Base-by-base conservation (phyloP, 495 filamentous ascomycete species). In the Alectoria sarmentosa region DNA sequence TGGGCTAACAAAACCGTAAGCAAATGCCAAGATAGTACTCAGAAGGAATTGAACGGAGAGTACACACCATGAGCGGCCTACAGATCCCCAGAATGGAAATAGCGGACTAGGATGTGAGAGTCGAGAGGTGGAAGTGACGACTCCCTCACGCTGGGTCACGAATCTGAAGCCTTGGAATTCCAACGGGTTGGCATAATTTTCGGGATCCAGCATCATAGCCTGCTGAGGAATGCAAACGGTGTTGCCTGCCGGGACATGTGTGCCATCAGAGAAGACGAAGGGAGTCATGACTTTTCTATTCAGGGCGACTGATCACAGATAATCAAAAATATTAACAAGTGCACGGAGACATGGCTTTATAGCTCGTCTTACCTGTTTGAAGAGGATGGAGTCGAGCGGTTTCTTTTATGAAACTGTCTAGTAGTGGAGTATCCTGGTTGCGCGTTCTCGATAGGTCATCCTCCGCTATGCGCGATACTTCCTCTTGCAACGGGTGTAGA, bases 341-440 rank as follows among this genome's bases (percentile, higher is more conserved):
- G n/a, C n/a, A n/a, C n/a, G n/a, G n/a, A n/a, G n/a, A n/a, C n/a
- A n/a, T n/a, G n/a, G n/a, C n/a, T n/a, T n/a, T n/a, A n/a, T n/a
- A n/a, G n/a, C n/a, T 3, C 21, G 21, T 46, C 68, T 58, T 66
- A 70, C 67, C 10, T 9, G 69, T 58, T 14, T 44, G 58, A 48
- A 63, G 56, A 1, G 69, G 67, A 36, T 54, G 64, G 37, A 70
- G 63, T 13, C 69, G 62, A 23, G 67, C 63, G 34, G 69, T 64
- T 48, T 70, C 69, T 57, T 70, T 70, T 3, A 70, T 34, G 56
- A 70, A 70, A 44, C 69, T 70, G 55, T 70, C 69, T 11, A 70
- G 49, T 59, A 69, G 61, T 3, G 69, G 67, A 67, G 69, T 70
- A 26, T 69, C 64, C 60, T 59, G 19, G 30, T 69, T 69, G 52